Conservation (phyloP, 805 yeast genomes). For the Kodamaea neixiangensis region DNA sequence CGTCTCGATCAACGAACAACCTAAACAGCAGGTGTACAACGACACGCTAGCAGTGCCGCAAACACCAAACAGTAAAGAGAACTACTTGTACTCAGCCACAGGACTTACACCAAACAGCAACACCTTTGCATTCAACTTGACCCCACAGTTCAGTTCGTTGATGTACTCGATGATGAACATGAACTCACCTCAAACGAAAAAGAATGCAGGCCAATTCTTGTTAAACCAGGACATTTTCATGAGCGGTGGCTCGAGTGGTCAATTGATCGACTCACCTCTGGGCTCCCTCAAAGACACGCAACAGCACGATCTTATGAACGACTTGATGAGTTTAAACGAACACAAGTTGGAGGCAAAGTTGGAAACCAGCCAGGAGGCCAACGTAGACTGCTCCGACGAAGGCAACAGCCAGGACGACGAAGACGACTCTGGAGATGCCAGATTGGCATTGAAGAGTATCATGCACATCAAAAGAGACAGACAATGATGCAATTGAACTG, state of each 20-base stretch:
- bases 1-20: slow-evolving; percentile 16
- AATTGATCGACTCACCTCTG: slow-evolving; percentile 4
- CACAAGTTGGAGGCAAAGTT: neutral
- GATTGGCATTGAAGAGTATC: slow-evolving; percentile 38
- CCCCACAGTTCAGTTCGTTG: slow-evolving; percentile 43
- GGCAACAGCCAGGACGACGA: neutral
- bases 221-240: slow-evolving; percentile 32
- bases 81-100: slow-evolving; percentile 23
- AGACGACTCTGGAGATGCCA: slow-evolving; percentile 39
- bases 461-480: slow-evolving; percentile 15
- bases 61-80: slow-evolving; percentile 37
- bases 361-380: neutral
- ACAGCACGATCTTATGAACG: slow-evolving; percentile 16
- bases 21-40: slow-evolving; percentile 4
- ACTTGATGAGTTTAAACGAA: slow-evolving; percentile 19
- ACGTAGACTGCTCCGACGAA: neutral
- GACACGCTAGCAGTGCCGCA: slow-evolving; percentile 26
- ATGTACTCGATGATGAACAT: slow-evolving; percentile 39
- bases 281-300: slow-evolving; percentile 1
- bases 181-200: slow-evolving; percentile 31
- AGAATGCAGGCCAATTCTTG: slow-evolving; percentile 19
- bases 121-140: slow-evolving; percentile 31
- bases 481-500: neutral
- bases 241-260: slow-evolving; percentile 12
- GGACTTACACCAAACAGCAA: slow-evolving; percentile 32